Evolutionary conservation across 2,329 filamentous ascomycete species (phyloP), one percentile per base, ranked within the genome.

Genomic region (Penicillium sp.): DNA sequence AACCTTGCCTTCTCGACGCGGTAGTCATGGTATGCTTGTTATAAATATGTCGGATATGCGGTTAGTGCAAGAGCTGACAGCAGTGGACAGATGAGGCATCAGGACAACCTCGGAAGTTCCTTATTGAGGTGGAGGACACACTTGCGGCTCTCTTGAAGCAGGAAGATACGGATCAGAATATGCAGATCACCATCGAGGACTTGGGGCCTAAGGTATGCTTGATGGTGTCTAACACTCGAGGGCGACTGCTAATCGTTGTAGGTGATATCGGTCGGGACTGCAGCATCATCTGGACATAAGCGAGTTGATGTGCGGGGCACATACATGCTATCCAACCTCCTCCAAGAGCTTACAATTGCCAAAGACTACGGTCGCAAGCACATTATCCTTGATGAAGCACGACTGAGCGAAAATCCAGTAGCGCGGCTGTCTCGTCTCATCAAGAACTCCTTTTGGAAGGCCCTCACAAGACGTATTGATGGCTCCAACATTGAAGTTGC

Each of bases 101-200:
- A 35, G 79, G 85, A 49, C 81, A 85, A 49, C 85, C 89, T 56
- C 89, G 91, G 60, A 89, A 88, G 66, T 96, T 96, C 75, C 83
- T 96, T 38, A 87, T 97, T 73, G 85, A 94, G 67, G 93, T 97
- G 68, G 89, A 96, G 49, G 81, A 86, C 23, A 97, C 93, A 0
- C 82, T 96, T 57, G 83, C 92, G 70, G 88, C 85, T 58, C 82
- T 99, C 44, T 82, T 91, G 61, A 85, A 86, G 38, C 89, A 93
- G 65, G 94, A 99, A 75, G 94, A 99, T 71, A 96, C 93, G 31
- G 93, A 99, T 76, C 82, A 85, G 56, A 97, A 99, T 75, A 90
- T 91, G 82, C 93, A 97, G 75, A 99, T 99, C 74, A 99, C 94
- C 31, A 96, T 97, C 68, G 94, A 97, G 71, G 94, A 99, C 77